phyloP scores from a whole-genome alignment of 2,329 filamentous ascomycete genomes.

The Fusarium bulbicola region DNA sequence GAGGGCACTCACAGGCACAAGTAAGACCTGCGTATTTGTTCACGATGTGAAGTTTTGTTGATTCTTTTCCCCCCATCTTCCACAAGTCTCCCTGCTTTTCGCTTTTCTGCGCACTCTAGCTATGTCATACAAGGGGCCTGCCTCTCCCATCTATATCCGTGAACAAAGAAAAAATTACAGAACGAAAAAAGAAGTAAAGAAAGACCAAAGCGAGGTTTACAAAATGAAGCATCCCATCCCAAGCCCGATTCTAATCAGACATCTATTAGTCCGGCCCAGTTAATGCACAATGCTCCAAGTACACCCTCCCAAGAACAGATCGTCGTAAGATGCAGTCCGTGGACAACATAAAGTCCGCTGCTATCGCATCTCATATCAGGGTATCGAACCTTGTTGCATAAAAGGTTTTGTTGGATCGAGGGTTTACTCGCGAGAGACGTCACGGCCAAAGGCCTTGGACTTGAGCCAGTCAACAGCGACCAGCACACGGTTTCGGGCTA shows the following conservation, averaged over 20 bases:
- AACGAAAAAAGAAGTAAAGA: conserved; percentile 29
- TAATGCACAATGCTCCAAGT: conserved; percentile 43
- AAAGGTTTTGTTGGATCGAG: conserved; percentile 29
- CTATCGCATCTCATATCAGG: conserved; percentile 34
- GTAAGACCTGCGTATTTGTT: conserved; percentile 6
- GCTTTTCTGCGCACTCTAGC: conserved; percentile 35
- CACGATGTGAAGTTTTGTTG: conserved; percentile 12
- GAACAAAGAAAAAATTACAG: conserved; percentile 36
- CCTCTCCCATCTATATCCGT: conserved; percentile 36
- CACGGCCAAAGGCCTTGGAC: conserved; percentile 94
- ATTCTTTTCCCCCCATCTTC: conserved; percentile 4
- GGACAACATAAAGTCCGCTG: conserved; percentile 7
- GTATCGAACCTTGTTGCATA: conserved; percentile 40
- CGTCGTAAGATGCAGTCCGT: conserved; percentile 29
- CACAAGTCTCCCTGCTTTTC: conserved; percentile 27
- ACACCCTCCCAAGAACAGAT: conserved; percentile 43
- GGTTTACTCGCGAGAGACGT: conserved; percentile 82
- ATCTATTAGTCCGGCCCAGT: conserved; percentile 44
- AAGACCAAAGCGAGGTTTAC: conserved; percentile 33
- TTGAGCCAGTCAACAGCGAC: conserved; percentile 97
- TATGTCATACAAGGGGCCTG: conserved; percentile 39
- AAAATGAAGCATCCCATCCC: conserved; percentile 38
- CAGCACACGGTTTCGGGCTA: conserved; percentile 91
- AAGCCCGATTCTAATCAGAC: conserved; percentile 42
- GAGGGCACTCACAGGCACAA: not conserved